phyloP scores from a whole-genome alignment of 2,329 filamentous ascomycete genomes.

The Lizonia empirigonia region DNA sequence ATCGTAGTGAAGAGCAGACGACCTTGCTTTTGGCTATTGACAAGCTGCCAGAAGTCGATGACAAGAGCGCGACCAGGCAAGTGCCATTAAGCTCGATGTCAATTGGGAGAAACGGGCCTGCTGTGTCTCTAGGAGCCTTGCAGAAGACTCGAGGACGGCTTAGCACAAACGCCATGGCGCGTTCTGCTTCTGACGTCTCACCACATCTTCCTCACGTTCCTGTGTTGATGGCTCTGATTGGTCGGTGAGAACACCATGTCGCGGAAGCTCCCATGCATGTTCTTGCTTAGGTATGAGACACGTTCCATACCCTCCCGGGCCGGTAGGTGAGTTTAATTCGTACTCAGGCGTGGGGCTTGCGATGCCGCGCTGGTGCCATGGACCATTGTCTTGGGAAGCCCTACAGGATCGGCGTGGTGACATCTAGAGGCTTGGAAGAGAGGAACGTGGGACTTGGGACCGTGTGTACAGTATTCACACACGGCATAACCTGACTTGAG shows the following conservation, averaged over 20 bases:
- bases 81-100: constrained; percentile 19
- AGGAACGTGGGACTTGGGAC: background rate
- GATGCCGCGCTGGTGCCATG: constrained; percentile 22
- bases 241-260: constrained; percentile 4
- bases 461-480: background rate
- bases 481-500: background rate
- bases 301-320: constrained; percentile 13
- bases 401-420: background rate
- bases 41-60: background rate
- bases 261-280: constrained; percentile 18
- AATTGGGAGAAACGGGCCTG: constrained; percentile 18
- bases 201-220: constrained; percentile 28
- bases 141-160: constrained; percentile 18
- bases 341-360: constrained; percentile 1
- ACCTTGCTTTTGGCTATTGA: background rate
- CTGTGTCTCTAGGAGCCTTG: constrained; percentile 10
- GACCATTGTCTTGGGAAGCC: constrained; percentile 21
- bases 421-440: background rate
- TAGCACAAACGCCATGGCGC: constrained; percentile 23
- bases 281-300: constrained; percentile 17
- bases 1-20: background rate
- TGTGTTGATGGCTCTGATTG: constrained; percentile 25
- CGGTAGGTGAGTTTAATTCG: constrained; percentile 1
- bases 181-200: constrained; percentile 18
- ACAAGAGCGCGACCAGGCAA: background rate